Evolutionary conservation across 768 basidiomycete genomes (phyloP).

Genomic region (Phaffia tasmanica): DNA sequence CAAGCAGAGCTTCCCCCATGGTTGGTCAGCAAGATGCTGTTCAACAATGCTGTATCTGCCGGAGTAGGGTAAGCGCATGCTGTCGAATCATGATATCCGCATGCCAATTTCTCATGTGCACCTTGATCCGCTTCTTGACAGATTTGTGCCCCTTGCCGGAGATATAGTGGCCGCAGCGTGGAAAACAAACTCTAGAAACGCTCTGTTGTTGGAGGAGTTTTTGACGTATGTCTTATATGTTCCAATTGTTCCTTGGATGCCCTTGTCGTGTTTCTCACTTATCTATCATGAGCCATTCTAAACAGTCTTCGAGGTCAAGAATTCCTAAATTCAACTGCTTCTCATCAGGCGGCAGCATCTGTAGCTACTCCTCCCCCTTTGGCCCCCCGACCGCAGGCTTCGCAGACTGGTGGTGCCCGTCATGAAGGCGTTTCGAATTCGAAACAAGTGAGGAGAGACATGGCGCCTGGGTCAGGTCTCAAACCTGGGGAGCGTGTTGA

Average conservation of each 20-base stretch:
- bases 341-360: too few relatives aligned
- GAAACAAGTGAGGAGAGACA: too few relatives aligned
- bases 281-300: too few relatives aligned
- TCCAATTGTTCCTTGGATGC: neutral
- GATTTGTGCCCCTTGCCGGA: neutral
- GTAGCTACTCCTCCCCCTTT: too few relatives aligned
- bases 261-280: too few relatives aligned
- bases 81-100: neutral
- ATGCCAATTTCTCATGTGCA: neutral
- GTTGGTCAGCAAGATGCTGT: slow-evolving; percentile 1
- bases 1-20: slow-evolving; percentile 19
- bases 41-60: slow-evolving; percentile 23
- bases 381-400: too few relatives aligned
- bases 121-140: neutral
- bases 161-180: slow-evolving; percentile 21
- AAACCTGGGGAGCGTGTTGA: too few relatives aligned
- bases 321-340: too few relatives aligned
- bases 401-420: too few relatives aligned
- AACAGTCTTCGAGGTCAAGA: too few relatives aligned
- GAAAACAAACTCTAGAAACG: slow-evolving; percentile 20
- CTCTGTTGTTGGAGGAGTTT: slow-evolving; percentile 20
- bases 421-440: too few relatives aligned
- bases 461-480: too few relatives aligned
- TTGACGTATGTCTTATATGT: slow-evolving; percentile 13
- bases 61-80: slow-evolving; percentile 11